phyloP scores from a whole-genome alignment of 495 filamentous ascomycete species.

The Hypoxylon cercidicola region DNA sequence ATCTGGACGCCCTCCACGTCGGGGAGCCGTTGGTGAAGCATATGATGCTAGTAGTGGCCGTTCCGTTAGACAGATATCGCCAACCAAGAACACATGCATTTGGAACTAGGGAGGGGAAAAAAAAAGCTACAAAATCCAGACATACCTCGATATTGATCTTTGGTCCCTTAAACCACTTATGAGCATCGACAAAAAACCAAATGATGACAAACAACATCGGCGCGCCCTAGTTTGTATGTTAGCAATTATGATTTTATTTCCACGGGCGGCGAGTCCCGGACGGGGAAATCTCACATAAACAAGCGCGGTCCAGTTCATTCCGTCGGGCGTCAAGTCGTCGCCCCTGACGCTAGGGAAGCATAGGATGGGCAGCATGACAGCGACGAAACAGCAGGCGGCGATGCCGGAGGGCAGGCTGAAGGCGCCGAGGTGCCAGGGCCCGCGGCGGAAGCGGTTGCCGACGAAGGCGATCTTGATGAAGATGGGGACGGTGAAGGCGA shows the following conservation, averaged over 20 bases:
- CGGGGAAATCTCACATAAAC: conserved; percentile 64
- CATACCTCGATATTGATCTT: conserved; percentile 70
- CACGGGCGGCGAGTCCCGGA: conserved; percentile 43
- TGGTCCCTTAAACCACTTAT: conserved; percentile 79
- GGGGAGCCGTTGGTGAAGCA: conserved; percentile 34
- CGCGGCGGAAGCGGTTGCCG: conserved; percentile 72
- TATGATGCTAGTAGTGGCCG: conserved; percentile 33
- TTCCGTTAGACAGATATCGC: conserved; percentile 23
- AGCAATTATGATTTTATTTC: conserved; percentile 7
- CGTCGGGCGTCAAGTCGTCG: conserved; percentile 62
- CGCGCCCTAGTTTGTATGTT: conserved; percentile 38
- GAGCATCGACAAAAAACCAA: conserved; percentile 76
- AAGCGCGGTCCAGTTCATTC: conserved; percentile 82
- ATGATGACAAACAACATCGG: conserved; percentile 68
- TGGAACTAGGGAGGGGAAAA: not conserved
- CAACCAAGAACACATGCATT: not conserved
- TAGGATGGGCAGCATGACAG: conserved; percentile 79
- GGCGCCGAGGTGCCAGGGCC: conserved; percentile 79
- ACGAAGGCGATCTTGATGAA: conserved; percentile 80
- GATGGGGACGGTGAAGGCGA: conserved; percentile 80
- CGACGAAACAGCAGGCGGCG: conserved; percentile 69
- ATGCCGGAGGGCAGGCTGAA: conserved; percentile 71
- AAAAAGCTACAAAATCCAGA: not conserved
- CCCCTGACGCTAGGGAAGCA: conserved; percentile 73
- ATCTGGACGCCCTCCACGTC: conserved; percentile 32